Percentiles rank a stretch among this genome's conserved stretches.
These are phyloP conservation scores for Hirsutella thompsonii DNA, from an alignment of 2,329 filamentous ascomycete genomes.

Conservation along the genomic window DNA sequence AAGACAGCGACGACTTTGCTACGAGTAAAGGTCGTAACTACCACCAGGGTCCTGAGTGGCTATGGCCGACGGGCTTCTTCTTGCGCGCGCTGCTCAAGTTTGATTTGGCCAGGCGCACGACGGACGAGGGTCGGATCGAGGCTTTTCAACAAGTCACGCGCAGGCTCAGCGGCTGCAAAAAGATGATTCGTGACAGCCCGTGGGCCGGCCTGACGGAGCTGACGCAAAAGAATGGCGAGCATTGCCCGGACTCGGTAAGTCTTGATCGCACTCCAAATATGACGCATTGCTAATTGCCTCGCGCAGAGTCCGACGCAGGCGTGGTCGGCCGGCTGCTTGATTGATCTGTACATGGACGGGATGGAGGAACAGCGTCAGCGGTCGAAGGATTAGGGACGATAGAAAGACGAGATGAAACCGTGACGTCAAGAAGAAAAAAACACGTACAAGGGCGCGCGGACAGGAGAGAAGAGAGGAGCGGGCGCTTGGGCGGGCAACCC, in stretches of 20 bases:
- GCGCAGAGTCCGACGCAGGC: slow-evolving; percentile 79
- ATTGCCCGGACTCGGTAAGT: slow-evolving; percentile 79
- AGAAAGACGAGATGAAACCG: not conserved
- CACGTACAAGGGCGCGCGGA: too few species aligned
- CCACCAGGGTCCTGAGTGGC: slow-evolving; percentile 95
- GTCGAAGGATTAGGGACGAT: not conserved
- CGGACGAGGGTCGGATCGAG: slow-evolving; percentile 57
- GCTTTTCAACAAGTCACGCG: slow-evolving; percentile 91
- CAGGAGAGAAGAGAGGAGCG: too few species aligned
- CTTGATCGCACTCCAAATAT: slow-evolving; percentile 3
- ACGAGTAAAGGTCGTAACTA: slow-evolving; percentile 95
- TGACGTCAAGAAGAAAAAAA: not conserved
- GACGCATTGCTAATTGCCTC: slow-evolving; percentile 6
- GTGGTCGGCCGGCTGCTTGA: slow-evolving; percentile 89
- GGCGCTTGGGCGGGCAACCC: too few species aligned
- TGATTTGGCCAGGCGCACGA: slow-evolving; percentile 56
- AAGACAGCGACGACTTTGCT: slow-evolving; percentile 82
- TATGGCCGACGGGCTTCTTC: slow-evolving; percentile 96
- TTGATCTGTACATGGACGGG: slow-evolving; percentile 94
- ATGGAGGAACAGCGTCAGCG: slow-evolving; percentile 35
- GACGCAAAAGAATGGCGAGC: slow-evolving; percentile 77
- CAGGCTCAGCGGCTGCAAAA: slow-evolving; percentile 70
- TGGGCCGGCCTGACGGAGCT: slow-evolving; percentile 92
- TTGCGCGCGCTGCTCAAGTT: slow-evolving; percentile 84
- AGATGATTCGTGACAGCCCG: slow-evolving; percentile 62